phyloP scores from a whole-genome alignment of 768 basidiomycete genomes.

The Artomyces pyxidatus region DNA sequence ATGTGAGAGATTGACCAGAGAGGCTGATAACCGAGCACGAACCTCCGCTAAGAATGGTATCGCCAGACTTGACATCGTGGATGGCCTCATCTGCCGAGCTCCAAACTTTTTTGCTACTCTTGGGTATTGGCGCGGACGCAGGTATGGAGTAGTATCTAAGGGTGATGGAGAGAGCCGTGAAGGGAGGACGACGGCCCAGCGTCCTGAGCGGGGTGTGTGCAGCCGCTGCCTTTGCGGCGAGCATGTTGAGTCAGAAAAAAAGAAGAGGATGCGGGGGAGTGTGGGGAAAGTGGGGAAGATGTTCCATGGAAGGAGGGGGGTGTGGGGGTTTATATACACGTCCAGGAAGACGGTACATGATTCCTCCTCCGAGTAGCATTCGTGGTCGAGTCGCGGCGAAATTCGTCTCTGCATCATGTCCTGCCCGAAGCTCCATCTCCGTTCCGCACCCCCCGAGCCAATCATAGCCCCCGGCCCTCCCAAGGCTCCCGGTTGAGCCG shows the following conservation, averaged over 20 bases:
- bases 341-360: neutral
- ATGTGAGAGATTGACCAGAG: neutral
- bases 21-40: constrained; percentile 19
- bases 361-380: no score
- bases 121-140: constrained; percentile 23
- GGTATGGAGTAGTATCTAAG: constrained; percentile 19
- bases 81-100: constrained; percentile 72
- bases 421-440: no score
- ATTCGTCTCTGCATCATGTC: no score
- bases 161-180: constrained; percentile 11
- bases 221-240: constrained; percentile 10
- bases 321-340: neutral
- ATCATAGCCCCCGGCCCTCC: no score
- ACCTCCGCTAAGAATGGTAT: constrained; percentile 76
- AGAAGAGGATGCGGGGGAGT: neutral
- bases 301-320: neutral
- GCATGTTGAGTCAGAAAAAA: constrained; percentile 6
- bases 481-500: no score
- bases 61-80: constrained; percentile 72
- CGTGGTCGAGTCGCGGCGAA: neutral
- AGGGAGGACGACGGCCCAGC: constrained; percentile 14
- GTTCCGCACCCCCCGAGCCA: no score
- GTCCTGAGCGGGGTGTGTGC: neutral
- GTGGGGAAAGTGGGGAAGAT: constrained; percentile 6
- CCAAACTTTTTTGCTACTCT: constrained; percentile 55